These are phyloP conservation scores for Macrolepiota albuminosa DNA, from an alignment of 768 basidiomycete species.

Conservation along the genomic window DNA sequence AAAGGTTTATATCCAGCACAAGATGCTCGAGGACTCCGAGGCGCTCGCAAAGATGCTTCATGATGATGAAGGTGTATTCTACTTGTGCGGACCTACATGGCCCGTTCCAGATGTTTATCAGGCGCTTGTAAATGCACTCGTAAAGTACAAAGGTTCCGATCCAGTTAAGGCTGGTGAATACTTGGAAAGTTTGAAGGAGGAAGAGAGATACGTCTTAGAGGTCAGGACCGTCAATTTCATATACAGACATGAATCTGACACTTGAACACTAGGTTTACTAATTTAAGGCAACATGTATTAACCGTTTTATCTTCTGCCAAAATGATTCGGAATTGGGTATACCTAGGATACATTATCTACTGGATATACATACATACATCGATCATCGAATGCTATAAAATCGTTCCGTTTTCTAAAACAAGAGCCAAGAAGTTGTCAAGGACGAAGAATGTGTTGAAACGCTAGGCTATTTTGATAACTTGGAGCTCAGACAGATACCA, in stretches of 20 bases:
- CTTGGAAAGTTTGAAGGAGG: constrained; percentile 89
- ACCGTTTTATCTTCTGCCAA: too few species aligned
- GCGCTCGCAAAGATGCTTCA: constrained; percentile 71
- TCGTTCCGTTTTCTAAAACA: neutral
- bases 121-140: constrained; percentile 80
- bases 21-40: constrained; percentile 89
- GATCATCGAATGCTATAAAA: neutral
- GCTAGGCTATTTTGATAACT: neutral
- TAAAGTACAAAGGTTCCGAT: constrained; percentile 62
- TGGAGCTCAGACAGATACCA: constrained; percentile 32
- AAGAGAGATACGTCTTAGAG: constrained; percentile 97
- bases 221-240: constrained; percentile 33
- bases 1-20: constrained; percentile 99
- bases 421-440: neutral
- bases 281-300: constrained; percentile 10
- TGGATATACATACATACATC: neutral
- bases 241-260: neutral
- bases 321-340: neutral
- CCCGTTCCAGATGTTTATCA: constrained; percentile 99
- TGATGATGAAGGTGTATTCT: constrained; percentile 78
- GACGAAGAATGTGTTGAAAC: neutral
- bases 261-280: constrained; percentile 18
- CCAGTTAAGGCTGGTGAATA: constrained; percentile 68
- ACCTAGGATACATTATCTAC: neutral
- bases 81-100: constrained; percentile 98